Conservation (phyloP, 116 monocot genomes). For the Zostera marina region DNA sequence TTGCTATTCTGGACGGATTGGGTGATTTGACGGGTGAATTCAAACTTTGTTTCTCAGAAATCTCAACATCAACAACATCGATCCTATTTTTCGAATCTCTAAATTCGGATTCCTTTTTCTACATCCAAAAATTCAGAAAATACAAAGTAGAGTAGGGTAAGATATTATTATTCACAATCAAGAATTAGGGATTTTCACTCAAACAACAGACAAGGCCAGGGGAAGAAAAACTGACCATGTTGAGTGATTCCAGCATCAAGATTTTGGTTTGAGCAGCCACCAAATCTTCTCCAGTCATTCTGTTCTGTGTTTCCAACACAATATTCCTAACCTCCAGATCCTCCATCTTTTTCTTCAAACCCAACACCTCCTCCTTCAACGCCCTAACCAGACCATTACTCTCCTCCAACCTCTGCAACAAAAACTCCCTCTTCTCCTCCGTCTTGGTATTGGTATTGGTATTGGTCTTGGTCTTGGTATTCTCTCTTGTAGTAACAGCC, state of each 20-base stretch:
- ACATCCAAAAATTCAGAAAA: constrained; percentile 4
- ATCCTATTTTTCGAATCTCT: constrained; percentile 10
- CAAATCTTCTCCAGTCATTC: constrained; percentile 23
- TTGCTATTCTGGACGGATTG: neutral
- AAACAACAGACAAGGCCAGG: neutral
- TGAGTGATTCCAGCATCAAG: constrained; percentile 8
- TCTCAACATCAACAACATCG: constrained; percentile 13
- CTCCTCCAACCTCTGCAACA: constrained; percentile 5
- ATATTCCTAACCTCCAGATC: constrained; percentile 32
- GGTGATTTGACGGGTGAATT: constrained; percentile 7
- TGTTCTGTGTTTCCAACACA: constrained; percentile 47
- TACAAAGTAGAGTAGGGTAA: too few relatives aligned
- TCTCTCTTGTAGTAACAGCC: neutral
- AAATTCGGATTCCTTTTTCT: constrained; percentile 16
- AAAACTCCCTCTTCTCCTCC: neutral
- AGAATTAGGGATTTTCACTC: neutral
- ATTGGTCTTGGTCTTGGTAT: neutral
- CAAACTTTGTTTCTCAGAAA: neutral
- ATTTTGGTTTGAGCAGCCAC: constrained; percentile 33
- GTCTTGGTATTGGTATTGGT: neutral
- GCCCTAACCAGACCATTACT: constrained; percentile 30
- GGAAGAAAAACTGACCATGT: constrained; percentile 21
- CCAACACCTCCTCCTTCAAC: constrained; percentile 28
- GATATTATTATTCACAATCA: neutral
- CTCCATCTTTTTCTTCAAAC: constrained; percentile 33